Percentiles rank a stretch among this genome's conserved stretches.
These are phyloP conservation scores for Saitozyma podzolica DNA, from an alignment of 768 basidiomycete species.

Conservation along the genomic window DNA sequence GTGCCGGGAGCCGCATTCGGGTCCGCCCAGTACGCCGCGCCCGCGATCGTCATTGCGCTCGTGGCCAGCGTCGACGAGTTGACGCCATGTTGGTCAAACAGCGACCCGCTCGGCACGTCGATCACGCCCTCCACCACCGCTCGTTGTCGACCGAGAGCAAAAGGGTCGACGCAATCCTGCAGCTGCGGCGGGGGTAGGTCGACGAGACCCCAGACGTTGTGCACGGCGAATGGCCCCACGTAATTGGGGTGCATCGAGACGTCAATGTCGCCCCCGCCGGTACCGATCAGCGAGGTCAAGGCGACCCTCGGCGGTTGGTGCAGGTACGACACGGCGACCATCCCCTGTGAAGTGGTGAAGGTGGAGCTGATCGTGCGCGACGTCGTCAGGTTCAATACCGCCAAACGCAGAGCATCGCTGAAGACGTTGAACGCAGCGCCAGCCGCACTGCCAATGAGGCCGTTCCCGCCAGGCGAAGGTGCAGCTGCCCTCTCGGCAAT, in stretches of 20 bases:
- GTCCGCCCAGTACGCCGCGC: constrained; percentile 12
- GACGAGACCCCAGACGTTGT: constrained; percentile 34
- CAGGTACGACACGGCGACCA: constrained; percentile 34
- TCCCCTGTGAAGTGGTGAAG: constrained; percentile 40
- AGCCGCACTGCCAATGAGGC: neutral
- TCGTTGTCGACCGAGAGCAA: constrained; percentile 18
- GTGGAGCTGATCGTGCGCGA: constrained; percentile 31
- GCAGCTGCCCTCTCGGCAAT: neutral
- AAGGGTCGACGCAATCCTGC: constrained; percentile 25
- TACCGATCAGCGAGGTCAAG: constrained; percentile 26
- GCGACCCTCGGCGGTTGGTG: constrained; percentile 36
- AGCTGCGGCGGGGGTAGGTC: constrained; percentile 24
- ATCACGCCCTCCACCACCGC: constrained; percentile 24
- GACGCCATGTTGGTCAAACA: constrained; percentile 17
- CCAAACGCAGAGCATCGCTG: too few relatives aligned
- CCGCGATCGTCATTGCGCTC: constrained; percentile 13
- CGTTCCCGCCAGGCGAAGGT: neutral
- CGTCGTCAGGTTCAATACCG: neutral
- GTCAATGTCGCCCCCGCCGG: constrained; percentile 37
- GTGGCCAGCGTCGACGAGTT: constrained; percentile 17
- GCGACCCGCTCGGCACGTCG: constrained; percentile 7
- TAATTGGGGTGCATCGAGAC: constrained; percentile 41
- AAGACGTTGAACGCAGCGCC: neutral
- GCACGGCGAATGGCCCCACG: constrained; percentile 42
- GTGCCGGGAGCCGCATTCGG: constrained; percentile 9